Base-by-base conservation (phyloP, 345 rosid genomes). In the Limnanthes douglasii region DNA sequence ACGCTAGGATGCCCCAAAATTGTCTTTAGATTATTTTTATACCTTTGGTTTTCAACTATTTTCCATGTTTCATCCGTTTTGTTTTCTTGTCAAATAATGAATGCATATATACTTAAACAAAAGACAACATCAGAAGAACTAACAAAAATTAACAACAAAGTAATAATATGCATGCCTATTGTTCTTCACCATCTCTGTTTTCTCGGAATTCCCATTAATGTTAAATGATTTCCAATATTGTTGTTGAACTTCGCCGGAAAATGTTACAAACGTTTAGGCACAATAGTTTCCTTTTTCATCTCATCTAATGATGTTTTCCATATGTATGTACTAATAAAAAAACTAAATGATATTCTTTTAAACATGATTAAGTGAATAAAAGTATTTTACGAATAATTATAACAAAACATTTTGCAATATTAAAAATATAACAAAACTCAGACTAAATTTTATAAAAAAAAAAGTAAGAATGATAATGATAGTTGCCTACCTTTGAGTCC, bases 401-500 rank as follows among this genome's bases (percentile, higher is more conserved):
- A 11, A 25, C 24, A 25, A 7, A 25, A 25, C 10, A 25, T 25
- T 7, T 7, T 6, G 29, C 29, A 3, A 25, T 25, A 3, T 1
- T 25, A 25, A 2, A 25, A 25, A 25, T 1, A 25, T 25, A 25
- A 25, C 29, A 25, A 11, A 25, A 11, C 10, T 11, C 6, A 25
- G 10, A 25, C 6, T 25, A 25, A 3, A n/a, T 25, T 25, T 25
- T 25, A 11, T 7, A 25, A 6, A 25, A 8, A 25, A n/a, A n/a
- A n/a, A 6, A 11, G 10, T 7, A 25, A 25, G 29, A 25, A 3
- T 25, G 2, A 5, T 2, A 11, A 25, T 6, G 3, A 25, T 25
- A 6, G 29, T 3, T 31, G 44, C 43, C 22, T 46, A 71, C 75
- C 79, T 27, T 55, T 51, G n/a, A 72, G 54, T 17, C 75, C 62